Evolutionary conservation across 768 basidiomycete species (phyloP).

Genomic region (Lentinula aciculospora): DNA sequence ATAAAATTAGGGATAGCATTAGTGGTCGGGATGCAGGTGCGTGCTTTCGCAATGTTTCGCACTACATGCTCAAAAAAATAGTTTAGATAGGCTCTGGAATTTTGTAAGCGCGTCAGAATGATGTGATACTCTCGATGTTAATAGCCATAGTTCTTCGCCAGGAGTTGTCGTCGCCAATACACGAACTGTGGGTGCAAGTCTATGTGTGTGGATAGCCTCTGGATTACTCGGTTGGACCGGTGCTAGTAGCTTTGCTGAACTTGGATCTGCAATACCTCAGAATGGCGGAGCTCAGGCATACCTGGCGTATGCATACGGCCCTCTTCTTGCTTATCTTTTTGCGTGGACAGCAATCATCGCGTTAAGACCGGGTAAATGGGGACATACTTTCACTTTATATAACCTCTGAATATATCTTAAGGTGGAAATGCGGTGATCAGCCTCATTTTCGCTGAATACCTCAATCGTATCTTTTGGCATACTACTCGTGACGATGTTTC

Average conservation of each 20-base stretch:
- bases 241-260: conserved; percentile 88
- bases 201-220: conserved; percentile 78
- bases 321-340: conserved; percentile 84
- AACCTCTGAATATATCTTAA: conserved; percentile 17
- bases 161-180: conserved; percentile 89
- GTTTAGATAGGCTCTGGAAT: conserved; percentile 86
- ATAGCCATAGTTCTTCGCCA: conserved; percentile 67
- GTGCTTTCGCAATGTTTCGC: neutral
- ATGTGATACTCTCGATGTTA: conserved; percentile 3
- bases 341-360: conserved; percentile 93
- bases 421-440: conserved; percentile 81
- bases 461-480: conserved; percentile 86
- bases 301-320: conserved; percentile 84
- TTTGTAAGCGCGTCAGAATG: conserved; percentile 49
- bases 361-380: conserved; percentile 65
- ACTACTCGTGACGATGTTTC: conserved; percentile 64
- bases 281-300: conserved; percentile 75
- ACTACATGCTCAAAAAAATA: conserved; percentile 1
- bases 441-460: conserved; percentile 88
- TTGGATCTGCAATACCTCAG: conserved; percentile 84
- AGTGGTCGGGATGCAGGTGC: conserved; percentile 75
- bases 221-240: conserved; percentile 94
- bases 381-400: neutral
- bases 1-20: conserved; percentile 66
- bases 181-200: conserved; percentile 84